phyloP scores from a whole-genome alignment of 805 yeast genomes.

The Yamadazyma laniorum region DNA sequence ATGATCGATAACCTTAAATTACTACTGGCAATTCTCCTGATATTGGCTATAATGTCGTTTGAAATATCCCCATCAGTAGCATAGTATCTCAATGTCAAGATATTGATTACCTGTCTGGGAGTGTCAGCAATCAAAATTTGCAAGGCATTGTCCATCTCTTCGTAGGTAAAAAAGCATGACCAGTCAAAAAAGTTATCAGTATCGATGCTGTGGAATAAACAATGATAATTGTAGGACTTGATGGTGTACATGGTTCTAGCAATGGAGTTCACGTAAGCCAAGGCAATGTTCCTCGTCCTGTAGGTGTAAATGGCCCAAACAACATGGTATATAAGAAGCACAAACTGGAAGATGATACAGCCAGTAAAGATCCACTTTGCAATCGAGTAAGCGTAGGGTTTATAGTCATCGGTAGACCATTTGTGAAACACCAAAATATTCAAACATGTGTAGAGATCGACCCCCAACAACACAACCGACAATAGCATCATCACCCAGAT shows the following conservation, averaged over 20 bases:
- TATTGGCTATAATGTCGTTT: slow-evolving; percentile 45
- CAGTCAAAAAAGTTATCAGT: slow-evolving; percentile 63
- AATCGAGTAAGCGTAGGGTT: slow-evolving; percentile 48
- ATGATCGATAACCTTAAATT: slow-evolving; percentile 69
- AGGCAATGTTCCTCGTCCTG: slow-evolving; percentile 61
- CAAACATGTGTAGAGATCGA: slow-evolving; percentile 79
- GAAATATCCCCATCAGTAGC: slow-evolving; percentile 47
- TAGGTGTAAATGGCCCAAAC: slow-evolving; percentile 57
- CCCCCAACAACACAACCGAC: slow-evolving; percentile 51
- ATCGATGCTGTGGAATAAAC: slow-evolving; percentile 69
- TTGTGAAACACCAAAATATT: slow-evolving; percentile 67
- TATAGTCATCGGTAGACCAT: slow-evolving; percentile 56
- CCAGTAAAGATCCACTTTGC: slow-evolving; percentile 74
- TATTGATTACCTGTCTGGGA: slow-evolving; percentile 84
- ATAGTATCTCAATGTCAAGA: slow-evolving; percentile 59
- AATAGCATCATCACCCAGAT: slow-evolving; percentile 50
- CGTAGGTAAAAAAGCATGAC: slow-evolving; percentile 62
- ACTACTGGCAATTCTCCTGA: slow-evolving; percentile 56
- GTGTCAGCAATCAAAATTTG: slow-evolving; percentile 71
- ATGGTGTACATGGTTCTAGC: slow-evolving; percentile 60
- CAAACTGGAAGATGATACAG: slow-evolving; percentile 72
- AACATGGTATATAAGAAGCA: slow-evolving; percentile 55
- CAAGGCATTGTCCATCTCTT: slow-evolving; percentile 61
- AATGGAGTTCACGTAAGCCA: slow-evolving; percentile 64
- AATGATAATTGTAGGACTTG: slow-evolving; percentile 59